phyloP scores from a whole-genome alignment of 2,329 filamentous ascomycete species.

The Cyphellophora attinorum region DNA sequence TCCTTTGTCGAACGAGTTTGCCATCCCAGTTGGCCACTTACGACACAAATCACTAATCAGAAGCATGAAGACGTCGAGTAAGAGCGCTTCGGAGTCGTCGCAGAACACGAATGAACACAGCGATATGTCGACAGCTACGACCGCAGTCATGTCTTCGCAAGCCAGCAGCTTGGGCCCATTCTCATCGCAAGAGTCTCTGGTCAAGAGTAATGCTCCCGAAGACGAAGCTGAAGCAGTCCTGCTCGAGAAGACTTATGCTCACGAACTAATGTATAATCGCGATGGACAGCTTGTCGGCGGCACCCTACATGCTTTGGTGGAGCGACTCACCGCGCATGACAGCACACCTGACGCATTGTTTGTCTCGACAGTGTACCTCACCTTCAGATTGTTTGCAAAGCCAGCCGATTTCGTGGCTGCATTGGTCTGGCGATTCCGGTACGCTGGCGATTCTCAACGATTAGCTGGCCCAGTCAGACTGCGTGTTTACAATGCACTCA shows the following conservation, averaged over 20 bases:
- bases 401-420: slow-evolving; percentile 68
- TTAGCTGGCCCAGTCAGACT: slow-evolving; percentile 74
- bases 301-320: slow-evolving; percentile 81
- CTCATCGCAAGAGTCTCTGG: slow-evolving; percentile 57
- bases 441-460: slow-evolving; percentile 67
- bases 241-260: slow-evolving; percentile 84
- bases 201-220: slow-evolving; percentile 59
- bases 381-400: slow-evolving; percentile 85
- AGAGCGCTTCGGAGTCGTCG: slow-evolving; percentile 49
- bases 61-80: slow-evolving; percentile 45
- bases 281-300: slow-evolving; percentile 92
- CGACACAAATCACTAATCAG: slow-evolving; percentile 4
- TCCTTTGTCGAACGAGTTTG: not conserved
- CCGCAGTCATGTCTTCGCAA: slow-evolving; percentile 62
- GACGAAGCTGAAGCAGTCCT: slow-evolving; percentile 76
- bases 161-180: slow-evolving; percentile 47
- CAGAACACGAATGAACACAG: slow-evolving; percentile 66
- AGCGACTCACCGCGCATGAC: slow-evolving; percentile 85
- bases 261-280: slow-evolving; percentile 88
- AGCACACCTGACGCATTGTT: slow-evolving; percentile 86
- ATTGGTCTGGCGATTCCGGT: slow-evolving; percentile 86
- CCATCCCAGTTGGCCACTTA: slow-evolving; percentile 1
- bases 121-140: slow-evolving; percentile 71
- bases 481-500: slow-evolving; percentile 92
- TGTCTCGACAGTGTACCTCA: slow-evolving; percentile 90